These are phyloP conservation scores for Phyllosticta capitalensis DNA, from an alignment of 2,329 filamentous ascomycete species.

Conservation along the genomic window DNA sequence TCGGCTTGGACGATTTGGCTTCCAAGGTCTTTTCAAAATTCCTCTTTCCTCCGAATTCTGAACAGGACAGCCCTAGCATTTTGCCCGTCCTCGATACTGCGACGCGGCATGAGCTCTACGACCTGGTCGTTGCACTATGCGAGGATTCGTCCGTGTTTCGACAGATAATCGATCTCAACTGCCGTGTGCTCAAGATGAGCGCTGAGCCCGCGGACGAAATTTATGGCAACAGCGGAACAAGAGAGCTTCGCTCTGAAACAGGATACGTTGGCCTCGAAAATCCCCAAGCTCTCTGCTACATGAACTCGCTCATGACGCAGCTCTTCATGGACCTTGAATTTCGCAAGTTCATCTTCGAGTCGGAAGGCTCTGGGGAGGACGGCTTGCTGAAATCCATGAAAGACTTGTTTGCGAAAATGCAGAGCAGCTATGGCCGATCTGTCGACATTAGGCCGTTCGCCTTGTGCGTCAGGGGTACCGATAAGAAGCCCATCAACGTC, in stretches of 20 bases:
- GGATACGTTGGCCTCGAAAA: slow-evolving; percentile 89
- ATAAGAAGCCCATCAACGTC: slow-evolving; percentile 74
- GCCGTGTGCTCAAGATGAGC: slow-evolving; percentile 16
- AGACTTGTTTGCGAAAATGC: slow-evolving; percentile 74
- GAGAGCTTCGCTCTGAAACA: slow-evolving; percentile 62
- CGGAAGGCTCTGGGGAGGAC: slow-evolving; percentile 43
- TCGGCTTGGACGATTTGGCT: slow-evolving; percentile 16
- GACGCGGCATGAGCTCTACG: slow-evolving; percentile 28
- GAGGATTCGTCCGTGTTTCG: slow-evolving; percentile 21
- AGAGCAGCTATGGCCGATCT: slow-evolving; percentile 65
- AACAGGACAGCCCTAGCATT: not conserved
- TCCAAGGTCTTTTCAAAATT: slow-evolving; percentile 24
- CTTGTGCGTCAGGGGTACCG: slow-evolving; percentile 68
- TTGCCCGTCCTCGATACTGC: slow-evolving; percentile 27
- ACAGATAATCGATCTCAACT: slow-evolving; percentile 21
- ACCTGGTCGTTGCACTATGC: slow-evolving; percentile 24
- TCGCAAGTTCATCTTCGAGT: slow-evolving; percentile 65
- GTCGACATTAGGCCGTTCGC: slow-evolving; percentile 68
- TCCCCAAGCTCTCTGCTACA: slow-evolving; percentile 90
- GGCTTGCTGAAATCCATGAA: slow-evolving; percentile 67
- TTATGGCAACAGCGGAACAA: slow-evolving; percentile 48
- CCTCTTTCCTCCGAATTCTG: slow-evolving; percentile 20
- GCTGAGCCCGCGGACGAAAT: slow-evolving; percentile 38
- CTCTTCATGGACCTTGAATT: slow-evolving; percentile 93
- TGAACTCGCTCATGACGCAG: slow-evolving; percentile 90